These are phyloP conservation scores for Stereocaulon alpinum DNA, from an alignment of 495 filamentous ascomycete genomes.

Conservation along the genomic window DNA sequence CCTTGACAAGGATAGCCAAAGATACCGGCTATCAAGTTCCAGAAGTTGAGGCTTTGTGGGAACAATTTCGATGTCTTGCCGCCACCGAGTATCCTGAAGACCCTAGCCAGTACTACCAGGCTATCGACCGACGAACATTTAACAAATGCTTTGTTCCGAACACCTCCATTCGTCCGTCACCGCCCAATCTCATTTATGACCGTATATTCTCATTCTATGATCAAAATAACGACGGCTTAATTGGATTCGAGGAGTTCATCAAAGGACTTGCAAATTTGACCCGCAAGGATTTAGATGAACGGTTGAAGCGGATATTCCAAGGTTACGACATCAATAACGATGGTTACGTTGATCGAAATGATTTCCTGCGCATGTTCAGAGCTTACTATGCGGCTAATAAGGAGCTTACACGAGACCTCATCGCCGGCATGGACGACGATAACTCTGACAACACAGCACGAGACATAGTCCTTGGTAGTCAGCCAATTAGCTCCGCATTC, in stretches of 20 bases:
- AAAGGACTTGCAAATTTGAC: conserved; percentile 73
- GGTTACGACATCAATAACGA: conserved; percentile 89
- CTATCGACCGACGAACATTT: conserved; percentile 86
- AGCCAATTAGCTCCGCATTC: conserved; percentile 67
- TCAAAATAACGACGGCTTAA: conserved; percentile 72
- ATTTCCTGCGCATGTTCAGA: conserved; percentile 85
- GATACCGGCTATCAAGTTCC: conserved; percentile 70
- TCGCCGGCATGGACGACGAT: conserved; percentile 73
- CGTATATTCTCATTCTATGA: conserved; percentile 97
- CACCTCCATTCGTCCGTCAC: conserved; percentile 58
- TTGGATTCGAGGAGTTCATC: conserved; percentile 90
- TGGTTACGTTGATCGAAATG: conserved; percentile 75
- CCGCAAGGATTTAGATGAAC: conserved; percentile 53
- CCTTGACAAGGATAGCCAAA: conserved; percentile 54
- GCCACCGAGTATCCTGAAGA: conserved; percentile 77
- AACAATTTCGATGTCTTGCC: conserved; percentile 89
- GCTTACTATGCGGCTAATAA: conserved; percentile 81
- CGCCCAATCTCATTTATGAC: conserved; percentile 86
- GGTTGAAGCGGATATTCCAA: conserved; percentile 65
- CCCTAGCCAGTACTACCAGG: conserved; percentile 62
- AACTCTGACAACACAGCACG: conserved; percentile 64
- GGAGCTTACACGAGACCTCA: conserved; percentile 73
- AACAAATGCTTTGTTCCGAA: conserved; percentile 81
- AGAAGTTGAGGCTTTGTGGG: conserved; percentile 86
- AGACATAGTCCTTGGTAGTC: conserved; percentile 61